phyloP scores from a whole-genome alignment of 139 green algal genomes.

The Ostreobium quekettii region DNA sequence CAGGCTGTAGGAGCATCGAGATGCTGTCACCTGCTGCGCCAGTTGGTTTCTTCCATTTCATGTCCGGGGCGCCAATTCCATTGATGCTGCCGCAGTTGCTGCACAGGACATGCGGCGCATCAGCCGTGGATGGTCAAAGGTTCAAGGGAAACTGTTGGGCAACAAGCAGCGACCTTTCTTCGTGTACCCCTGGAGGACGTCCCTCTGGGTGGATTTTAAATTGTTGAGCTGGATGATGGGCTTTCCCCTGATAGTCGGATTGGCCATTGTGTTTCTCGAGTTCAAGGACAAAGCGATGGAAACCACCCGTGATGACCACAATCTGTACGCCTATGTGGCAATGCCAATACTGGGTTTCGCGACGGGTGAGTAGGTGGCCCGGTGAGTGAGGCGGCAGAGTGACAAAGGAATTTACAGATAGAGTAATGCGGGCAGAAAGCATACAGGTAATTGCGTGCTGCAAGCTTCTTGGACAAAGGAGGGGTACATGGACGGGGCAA shows the following conservation, averaged over 20 bases:
- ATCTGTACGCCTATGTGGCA: background rate
- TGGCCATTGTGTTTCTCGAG: background rate
- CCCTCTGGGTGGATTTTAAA: background rate
- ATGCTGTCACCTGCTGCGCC: too few relatives aligned
- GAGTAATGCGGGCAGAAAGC: too few relatives aligned
- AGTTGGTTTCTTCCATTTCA: too few relatives aligned
- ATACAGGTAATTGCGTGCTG: too few relatives aligned
- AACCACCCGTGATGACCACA: background rate
- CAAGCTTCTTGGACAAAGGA: too few relatives aligned
- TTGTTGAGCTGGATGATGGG: slow-evolving; percentile 7
- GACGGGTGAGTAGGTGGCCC: background rate
- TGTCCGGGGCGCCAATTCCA: too few relatives aligned
- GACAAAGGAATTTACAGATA: too few relatives aligned
- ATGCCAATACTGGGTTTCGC: slow-evolving; percentile 13
- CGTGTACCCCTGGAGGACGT: slow-evolving; percentile 19
- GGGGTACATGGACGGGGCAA: too few relatives aligned
- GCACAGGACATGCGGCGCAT: slow-evolving; percentile 3
- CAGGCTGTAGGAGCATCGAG: too few relatives aligned
- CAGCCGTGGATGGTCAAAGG: slow-evolving; percentile 4
- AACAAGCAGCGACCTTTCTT: slow-evolving; percentile 15
- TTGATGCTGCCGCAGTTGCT: too few relatives aligned
- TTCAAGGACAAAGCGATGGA: slow-evolving; percentile 1
- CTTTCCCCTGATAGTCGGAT: slow-evolving; percentile 9
- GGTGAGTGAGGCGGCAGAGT: too few relatives aligned
- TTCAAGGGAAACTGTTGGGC: slow-evolving; percentile 1